A percentile compares a stretch with the other conserved stretches of the same genome.
These are phyloP conservation scores for Penicillium salamii DNA, from an alignment of 495 filamentous ascomycete species.

Conservation along the genomic window DNA sequence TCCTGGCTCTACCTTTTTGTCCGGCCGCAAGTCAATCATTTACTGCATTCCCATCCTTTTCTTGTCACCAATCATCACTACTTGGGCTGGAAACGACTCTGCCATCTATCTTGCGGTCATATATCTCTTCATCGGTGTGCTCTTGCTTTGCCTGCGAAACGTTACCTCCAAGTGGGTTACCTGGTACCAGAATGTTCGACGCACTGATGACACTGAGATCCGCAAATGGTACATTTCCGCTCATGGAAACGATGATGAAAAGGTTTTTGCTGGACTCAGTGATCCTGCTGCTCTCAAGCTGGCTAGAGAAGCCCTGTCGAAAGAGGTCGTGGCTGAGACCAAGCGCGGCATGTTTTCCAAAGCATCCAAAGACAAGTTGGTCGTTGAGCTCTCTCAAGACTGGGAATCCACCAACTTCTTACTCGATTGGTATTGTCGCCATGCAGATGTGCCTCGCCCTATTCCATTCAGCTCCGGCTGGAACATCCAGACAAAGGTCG, in stretches of 20 bases:
- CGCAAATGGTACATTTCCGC: conserved; percentile 45
- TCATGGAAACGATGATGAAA: conserved; percentile 32
- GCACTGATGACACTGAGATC: conserved; percentile 47
- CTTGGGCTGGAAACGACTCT: conserved; percentile 44
- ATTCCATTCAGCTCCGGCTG: conserved; percentile 60
- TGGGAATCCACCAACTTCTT: conserved; percentile 59
- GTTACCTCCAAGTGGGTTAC: conserved; percentile 50
- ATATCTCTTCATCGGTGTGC: conserved; percentile 42
- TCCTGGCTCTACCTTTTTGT: conserved; percentile 51
- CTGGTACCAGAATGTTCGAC: conserved; percentile 47
- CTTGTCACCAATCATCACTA: conserved; percentile 46
- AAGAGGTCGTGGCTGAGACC: conserved; percentile 44
- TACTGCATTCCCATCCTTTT: conserved; percentile 46
- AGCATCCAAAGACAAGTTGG: conserved; percentile 40
- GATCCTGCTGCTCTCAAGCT: conserved; percentile 45
- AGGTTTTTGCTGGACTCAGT: conserved; percentile 35
- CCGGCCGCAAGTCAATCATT: conserved; percentile 46
- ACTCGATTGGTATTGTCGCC: conserved; percentile 57
- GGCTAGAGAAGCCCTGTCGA: conserved; percentile 44
- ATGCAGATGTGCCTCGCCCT: conserved; percentile 48
- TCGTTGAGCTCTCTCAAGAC: conserved; percentile 47
- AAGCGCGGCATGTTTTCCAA: conserved; percentile 40
- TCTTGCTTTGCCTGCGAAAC: conserved; percentile 44
- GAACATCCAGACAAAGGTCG: conserved; percentile 59
- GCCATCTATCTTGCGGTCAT: conserved; percentile 47